Evolutionary conservation across 1,139 yeast species (phyloP).

Genomic region (Yamadazyma diddensiae): DNA sequence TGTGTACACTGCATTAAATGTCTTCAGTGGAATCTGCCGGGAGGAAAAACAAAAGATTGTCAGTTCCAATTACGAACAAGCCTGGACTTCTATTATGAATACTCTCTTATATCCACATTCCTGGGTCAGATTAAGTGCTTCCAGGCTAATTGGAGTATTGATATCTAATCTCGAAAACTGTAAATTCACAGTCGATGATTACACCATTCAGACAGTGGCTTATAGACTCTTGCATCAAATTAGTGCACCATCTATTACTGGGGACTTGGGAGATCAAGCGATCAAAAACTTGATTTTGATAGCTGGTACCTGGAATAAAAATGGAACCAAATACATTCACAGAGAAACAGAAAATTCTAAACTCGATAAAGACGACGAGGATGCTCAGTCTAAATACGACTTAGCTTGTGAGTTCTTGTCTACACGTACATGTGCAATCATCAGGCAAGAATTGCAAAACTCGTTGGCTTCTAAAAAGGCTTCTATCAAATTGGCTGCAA

Average conservation of each 20-base stretch:
- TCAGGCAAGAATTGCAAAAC: conserved; percentile 61
- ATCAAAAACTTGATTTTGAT: conserved; percentile 67
- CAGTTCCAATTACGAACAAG: conserved; percentile 21
- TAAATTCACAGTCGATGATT: conserved; percentile 28
- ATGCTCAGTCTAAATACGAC: conserved; percentile 23
- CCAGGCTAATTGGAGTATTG: conserved; percentile 57
- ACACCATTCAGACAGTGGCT: conserved; percentile 61
- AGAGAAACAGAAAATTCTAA: no score
- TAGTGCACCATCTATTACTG: conserved; percentile 71
- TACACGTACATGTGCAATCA: conserved; percentile 54
- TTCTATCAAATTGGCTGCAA: conserved; percentile 58
- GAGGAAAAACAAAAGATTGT: conserved; percentile 31
- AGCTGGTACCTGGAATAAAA: conserved; percentile 60
- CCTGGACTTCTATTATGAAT: conserved; percentile 56
- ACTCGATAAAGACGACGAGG: conserved; percentile 17
- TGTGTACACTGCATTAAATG: conserved; percentile 63
- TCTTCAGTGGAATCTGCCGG: conserved; percentile 43
- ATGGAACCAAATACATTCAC: conserved; percentile 34
- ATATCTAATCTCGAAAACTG: conserved; percentile 40
- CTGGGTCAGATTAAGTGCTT: conserved; percentile 78
- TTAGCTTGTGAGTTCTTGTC: conserved; percentile 64
- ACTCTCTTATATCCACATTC: conserved; percentile 81
- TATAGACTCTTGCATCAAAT: conserved; percentile 72
- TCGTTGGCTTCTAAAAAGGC: conserved; percentile 61
- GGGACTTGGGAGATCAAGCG: conserved; percentile 61